Conservation (phyloP, 345 rosid species). For the Salix exigua region DNA sequence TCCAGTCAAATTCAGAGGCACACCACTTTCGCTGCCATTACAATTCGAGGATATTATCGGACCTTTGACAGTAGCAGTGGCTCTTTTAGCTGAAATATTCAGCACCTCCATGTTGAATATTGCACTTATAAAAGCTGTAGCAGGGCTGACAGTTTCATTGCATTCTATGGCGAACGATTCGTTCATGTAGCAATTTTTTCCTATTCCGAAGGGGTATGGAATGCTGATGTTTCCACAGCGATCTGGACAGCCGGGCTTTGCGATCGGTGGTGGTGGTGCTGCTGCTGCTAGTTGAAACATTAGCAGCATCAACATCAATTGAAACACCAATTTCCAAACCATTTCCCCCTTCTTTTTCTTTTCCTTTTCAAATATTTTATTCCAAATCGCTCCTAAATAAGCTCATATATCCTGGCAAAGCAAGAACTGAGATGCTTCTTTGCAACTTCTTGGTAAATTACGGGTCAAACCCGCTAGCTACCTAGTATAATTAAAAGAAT, state of each 20-base stretch:
- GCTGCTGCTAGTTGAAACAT: not conserved
- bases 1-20: not conserved
- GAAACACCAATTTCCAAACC: not conserved
- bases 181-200: not conserved
- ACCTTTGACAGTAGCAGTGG: not conserved
- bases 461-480: too few species aligned
- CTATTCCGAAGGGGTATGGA: conserved; percentile 15
- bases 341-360: not conserved
- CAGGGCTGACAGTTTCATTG: not conserved
- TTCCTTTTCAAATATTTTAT: too few species aligned
- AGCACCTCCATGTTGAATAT: not conserved
- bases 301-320: not conserved
- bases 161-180: conserved; percentile 4
- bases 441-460: too few species aligned
- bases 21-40: too few species aligned
- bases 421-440: too few species aligned
- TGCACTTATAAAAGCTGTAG: not conserved
- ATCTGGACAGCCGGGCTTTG: not conserved
- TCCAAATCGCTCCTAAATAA: not conserved
- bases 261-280: not conserved
- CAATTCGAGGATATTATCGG: not conserved
- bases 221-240: conserved; percentile 12
- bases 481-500: too few species aligned
- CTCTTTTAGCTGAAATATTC: too few species aligned
- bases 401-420: too few species aligned